A percentile compares a stretch with the other conserved stretches of the same genome.
Conservation (phyloP, 2,329 filamentous ascomycete species). For the Davidsoniella australis region DNA sequence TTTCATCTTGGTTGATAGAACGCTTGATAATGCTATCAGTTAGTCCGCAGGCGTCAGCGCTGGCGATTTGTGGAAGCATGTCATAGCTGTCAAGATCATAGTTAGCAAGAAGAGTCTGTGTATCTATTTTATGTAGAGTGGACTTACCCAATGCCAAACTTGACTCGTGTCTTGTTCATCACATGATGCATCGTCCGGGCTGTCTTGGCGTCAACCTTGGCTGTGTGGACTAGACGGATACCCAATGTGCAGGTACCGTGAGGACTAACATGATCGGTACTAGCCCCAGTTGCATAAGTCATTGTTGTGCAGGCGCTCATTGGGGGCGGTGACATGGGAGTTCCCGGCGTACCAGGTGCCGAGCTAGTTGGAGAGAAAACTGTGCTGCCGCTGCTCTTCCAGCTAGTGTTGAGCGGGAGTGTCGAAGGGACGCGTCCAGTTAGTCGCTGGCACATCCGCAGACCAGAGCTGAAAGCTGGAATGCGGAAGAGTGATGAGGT, state of each 20-base stretch:
- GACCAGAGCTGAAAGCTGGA: constrained; percentile 18
- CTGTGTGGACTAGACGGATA: constrained; percentile 33
- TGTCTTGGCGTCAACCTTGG: constrained; percentile 27
- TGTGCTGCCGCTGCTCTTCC: constrained; percentile 1
- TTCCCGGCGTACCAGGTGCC: constrained; percentile 21
- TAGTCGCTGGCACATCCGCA: constrained; percentile 19
- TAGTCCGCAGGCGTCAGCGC: constrained; percentile 27
- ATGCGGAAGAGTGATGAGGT: constrained; percentile 19
- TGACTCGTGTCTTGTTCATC: constrained; percentile 35
- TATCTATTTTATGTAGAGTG: background rate
- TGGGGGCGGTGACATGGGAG: constrained; percentile 25
- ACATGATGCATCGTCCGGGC: constrained; percentile 30
- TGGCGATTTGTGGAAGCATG: constrained; percentile 28
- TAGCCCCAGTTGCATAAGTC: constrained; percentile 20
- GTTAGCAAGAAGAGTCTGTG: background rate
- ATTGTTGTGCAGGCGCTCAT: constrained; percentile 33
- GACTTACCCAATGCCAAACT: constrained; percentile 18
- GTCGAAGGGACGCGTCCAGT: background rate
- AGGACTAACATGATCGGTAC: constrained; percentile 18
- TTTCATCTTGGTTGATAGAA: constrained; percentile 41
- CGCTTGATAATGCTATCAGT: constrained; percentile 35
- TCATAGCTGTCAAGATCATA: constrained; percentile 18
- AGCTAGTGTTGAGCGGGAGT: constrained; percentile 1
- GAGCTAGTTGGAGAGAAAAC: constrained; percentile 14
- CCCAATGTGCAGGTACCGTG: constrained; percentile 26